Base-by-base conservation (phyloP, 2,329 filamentous ascomycete genomes). In the Aureobasidium sp. region DNA sequence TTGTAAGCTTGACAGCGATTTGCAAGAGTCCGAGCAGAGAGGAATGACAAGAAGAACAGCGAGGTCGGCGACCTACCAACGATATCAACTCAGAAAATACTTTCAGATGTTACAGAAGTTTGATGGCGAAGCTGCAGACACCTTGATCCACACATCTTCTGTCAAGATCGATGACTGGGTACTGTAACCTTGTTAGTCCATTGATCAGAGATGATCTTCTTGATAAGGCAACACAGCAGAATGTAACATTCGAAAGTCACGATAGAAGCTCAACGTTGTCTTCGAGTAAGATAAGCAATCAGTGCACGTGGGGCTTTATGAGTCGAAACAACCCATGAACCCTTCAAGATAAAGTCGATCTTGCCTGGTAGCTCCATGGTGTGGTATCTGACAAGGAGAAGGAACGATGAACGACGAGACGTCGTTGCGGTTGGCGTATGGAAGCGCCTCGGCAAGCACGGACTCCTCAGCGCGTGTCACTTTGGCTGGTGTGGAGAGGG, bases 321-420 rank as follows among this genome's bases (percentile, higher is more conserved):
- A 53, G 25, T n/a, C 20, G 6, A n/a, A 27, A 2, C 25, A 8
- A 12, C 42, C 12, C 34, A 3, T 51, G 25, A 34, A 7, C 9
- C 7, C 15, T 14, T 11, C 36, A 25, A 39, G 36, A 39, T n/a
- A 27, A 39, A 17, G 25, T 14, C 27, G 22, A 20, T 15, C 11
- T 45, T 17, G 27, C 17, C 53, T 17, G 41, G 29, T 39, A 36
- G 27, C 53, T 45, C 17, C 39, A 45, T 39, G 41, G 27, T 25
- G 53, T 57, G 39, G 53, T 57, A 57, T 44, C 20, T 22, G 53
- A 44, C 27, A 57, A 27, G 29, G 45, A 39, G 53, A 45, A 45
- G 53, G 53, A 45, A 57, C 12, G 27, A 39, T 25, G 27, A 36
- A 27, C 36, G 25, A 48, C 22, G 5, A 29, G 53, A 57, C 25